Evolutionary conservation across 768 basidiomycete species (phyloP), one percentile per base, ranked within the genome.

Genomic region (Russula dissimulans): DNA sequence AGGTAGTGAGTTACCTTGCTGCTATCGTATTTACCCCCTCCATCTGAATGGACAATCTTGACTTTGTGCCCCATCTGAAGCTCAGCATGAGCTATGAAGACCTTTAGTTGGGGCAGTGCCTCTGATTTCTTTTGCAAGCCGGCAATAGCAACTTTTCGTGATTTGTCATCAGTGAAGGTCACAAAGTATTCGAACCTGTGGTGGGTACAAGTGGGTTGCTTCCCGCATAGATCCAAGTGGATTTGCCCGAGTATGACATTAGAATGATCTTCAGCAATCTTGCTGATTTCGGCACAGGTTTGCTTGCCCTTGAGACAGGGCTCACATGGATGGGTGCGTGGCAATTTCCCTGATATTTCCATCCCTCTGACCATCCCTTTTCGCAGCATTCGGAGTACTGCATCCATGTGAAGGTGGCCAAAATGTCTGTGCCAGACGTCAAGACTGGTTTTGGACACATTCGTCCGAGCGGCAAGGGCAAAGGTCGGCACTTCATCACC

Each of bases 21-120:
- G 15, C 57, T 38, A 41, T n/a, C n/a, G n/a, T 67, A 73, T 62
- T 74, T 67, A 0, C 67, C 64, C 8, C 71, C 68, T 41, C 65
- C 64, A 56, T 74, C 66, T 4, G 45, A 58, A 10, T 59, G 59
- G 4, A 72, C 57, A 26, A 41, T 32, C 44, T 72, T 69, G 14
- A 70, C 34, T 0, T 31, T 3, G 12, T 58, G 17, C 1, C 69
- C 65, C 0, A 62, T 66, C 15, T 67, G 43, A 3, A 55, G 45
- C 48, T 70, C 63, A 0, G 53, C 43, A 0, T 52, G 34, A 0
- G 59, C 48, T 12, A 69, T 22, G 61, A 67, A 68, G 0, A 44
- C 48, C 9, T 65, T 63, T 14, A 67, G 63, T n/a, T 58, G 50
- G 0, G 2, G 1, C 1, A 65, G 32, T 1, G 60, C 62, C 1